Conservation (phyloP, 2,329 filamentous ascomycete species). For the Metarhizium brunneum region DNA sequence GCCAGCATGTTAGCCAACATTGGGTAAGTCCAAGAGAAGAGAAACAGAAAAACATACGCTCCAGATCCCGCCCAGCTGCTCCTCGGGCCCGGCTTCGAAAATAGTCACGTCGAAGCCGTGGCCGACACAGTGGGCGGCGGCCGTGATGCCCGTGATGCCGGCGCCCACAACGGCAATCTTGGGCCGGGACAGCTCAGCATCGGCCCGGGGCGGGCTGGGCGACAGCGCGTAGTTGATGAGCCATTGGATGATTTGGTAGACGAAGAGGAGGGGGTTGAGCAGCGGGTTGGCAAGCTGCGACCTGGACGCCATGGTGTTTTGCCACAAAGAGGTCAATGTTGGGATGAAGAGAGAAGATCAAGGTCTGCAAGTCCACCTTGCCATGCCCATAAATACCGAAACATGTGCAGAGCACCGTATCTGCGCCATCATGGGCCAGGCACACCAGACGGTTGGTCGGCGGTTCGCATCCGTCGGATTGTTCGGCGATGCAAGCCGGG, state of each 20-base stretch:
- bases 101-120: constrained; percentile 77
- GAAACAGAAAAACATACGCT: constrained; percentile 39
- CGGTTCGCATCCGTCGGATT: too few species aligned
- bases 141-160: constrained; percentile 65
- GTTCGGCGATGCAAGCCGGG: too few species aligned
- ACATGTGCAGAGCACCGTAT: background rate
- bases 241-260: constrained; percentile 59
- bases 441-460: too few species aligned
- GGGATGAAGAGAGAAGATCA: too few species aligned
- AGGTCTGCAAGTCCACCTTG: too few species aligned
- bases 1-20: background rate
- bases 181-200: constrained; percentile 47
- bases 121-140: constrained; percentile 73
- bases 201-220: constrained; percentile 55
- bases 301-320: constrained; percentile 21
- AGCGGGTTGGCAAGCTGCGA: constrained; percentile 29
- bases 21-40: background rate
- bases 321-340: background rate
- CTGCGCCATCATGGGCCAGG: too few species aligned
- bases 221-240: constrained; percentile 56
- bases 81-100: constrained; percentile 61
- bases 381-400: background rate
- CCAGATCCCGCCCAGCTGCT: constrained; percentile 72
- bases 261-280: constrained; percentile 46
- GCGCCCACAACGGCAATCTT: constrained; percentile 62